Evolutionary conservation across 345 rosid species (phyloP).

Genomic region (Populus euphratica): DNA sequence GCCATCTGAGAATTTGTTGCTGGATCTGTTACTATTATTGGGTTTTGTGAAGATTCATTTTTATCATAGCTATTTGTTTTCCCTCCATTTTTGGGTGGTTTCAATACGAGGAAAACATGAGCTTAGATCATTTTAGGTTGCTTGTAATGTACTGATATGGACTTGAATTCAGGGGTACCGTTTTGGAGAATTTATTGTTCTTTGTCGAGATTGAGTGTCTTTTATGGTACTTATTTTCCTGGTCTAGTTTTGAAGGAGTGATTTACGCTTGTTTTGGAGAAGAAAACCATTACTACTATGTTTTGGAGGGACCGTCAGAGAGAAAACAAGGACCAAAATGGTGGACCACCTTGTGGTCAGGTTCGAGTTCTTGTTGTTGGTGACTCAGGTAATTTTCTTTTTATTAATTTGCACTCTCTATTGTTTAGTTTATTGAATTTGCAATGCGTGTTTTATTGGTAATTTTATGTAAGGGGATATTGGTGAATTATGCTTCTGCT

Average conservation of each 20-base stretch:
- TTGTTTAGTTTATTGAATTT: not conserved
- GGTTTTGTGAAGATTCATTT: not conserved
- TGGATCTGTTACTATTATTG: slow-evolving; percentile 1
- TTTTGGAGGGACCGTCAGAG: slow-evolving; percentile 95
- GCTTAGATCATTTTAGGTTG: slow-evolving; percentile 26
- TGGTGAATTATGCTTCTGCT: not conserved
- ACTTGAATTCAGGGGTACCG: slow-evolving; percentile 18
- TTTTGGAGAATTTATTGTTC: slow-evolving; percentile 17
- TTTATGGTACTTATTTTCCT: slow-evolving; percentile 27
- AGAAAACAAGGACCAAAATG: slow-evolving; percentile 70
- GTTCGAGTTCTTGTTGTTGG: slow-evolving; percentile 97
- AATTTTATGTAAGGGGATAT: not conserved
- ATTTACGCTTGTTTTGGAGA: not conserved
- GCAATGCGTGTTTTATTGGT: not conserved
- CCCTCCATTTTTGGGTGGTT: not conserved
- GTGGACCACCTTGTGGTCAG: slow-evolving; percentile 86
- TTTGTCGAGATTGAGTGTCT: slow-evolving; percentile 18
- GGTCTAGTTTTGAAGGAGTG: slow-evolving; percentile 1
- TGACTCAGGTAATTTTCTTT: slow-evolving; percentile 66
- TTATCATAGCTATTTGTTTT: not conserved
- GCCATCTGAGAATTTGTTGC: not conserved
- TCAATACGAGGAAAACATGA: not conserved
- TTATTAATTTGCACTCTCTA: not conserved
- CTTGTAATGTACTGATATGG: slow-evolving; percentile 23
- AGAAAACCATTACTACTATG: slow-evolving; percentile 34